Conservation (phyloP, 1,284 basidiomycete species). For the Ceratobasidium sp. region DNA sequence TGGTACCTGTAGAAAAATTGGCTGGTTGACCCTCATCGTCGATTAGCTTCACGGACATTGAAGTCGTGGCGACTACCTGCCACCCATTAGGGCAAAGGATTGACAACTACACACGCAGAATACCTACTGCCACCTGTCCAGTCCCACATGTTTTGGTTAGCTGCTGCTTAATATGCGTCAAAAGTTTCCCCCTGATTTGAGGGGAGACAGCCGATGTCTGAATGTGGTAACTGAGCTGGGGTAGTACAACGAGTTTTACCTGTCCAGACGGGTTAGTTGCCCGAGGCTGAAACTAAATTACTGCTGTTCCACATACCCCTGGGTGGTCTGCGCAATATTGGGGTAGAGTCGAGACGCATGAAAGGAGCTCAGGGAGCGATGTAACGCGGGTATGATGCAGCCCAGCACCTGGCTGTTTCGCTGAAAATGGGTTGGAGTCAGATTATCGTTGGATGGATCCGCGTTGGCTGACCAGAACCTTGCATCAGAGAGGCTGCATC, state of each 20-base stretch:
- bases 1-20: conserved; percentile 37
- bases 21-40: conserved; percentile 36
- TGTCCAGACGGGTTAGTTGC: background rate
- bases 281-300: background rate
- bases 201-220: conserved; percentile 12
- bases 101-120: background rate
- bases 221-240: conserved; percentile 33
- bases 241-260: conserved; percentile 27
- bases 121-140: conserved; percentile 32
- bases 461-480: background rate
- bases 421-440: background rate
- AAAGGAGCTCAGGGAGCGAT: conserved; percentile 25
- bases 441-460: background rate
- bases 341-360: conserved; percentile 21
- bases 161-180: conserved; percentile 28
- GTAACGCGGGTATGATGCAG: conserved; percentile 21
- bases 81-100: background rate
- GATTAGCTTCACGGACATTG: conserved; percentile 30
- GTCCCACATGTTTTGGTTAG: conserved; percentile 14
- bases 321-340: conserved; percentile 36
- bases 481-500: background rate
- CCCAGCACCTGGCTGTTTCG: background rate
- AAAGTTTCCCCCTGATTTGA: conserved; percentile 18
- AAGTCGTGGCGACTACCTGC: conserved; percentile 30
- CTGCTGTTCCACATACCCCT: conserved; percentile 6